Percentiles rank a stretch among this genome's conserved stretches.
phyloP scores from a whole-genome alignment of 805 yeast genomes.

The Candida coquimbonensis region DNA sequence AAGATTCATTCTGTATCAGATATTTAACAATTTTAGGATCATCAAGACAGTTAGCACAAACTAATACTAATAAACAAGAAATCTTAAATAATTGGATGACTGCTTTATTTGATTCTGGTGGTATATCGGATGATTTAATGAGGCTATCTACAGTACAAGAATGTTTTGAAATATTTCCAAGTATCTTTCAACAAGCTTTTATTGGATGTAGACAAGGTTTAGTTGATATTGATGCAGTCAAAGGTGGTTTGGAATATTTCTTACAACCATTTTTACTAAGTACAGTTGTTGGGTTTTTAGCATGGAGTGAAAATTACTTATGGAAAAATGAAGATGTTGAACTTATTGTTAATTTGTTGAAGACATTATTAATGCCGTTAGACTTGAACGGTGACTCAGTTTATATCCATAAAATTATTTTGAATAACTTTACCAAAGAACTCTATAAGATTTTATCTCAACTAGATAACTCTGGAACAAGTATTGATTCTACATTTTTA shows the following conservation, averaged over 20 bases:
- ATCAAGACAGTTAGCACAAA: constrained; percentile 20
- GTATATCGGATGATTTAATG: constrained; percentile 79
- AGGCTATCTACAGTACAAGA: constrained; percentile 60
- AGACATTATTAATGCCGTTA: constrained; percentile 34
- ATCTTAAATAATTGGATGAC: constrained; percentile 65
- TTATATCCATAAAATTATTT: constrained; percentile 35
- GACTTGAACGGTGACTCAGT: constrained; percentile 39
- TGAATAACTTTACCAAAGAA: constrained; percentile 20
- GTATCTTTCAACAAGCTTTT: constrained; percentile 66
- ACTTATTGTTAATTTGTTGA: constrained; percentile 32
- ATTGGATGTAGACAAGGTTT: constrained; percentile 48
- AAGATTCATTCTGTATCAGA: constrained; percentile 26
- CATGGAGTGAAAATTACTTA: constrained; percentile 39
- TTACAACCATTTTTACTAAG: constrained; percentile 69
- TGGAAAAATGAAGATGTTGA: constrained; percentile 26
- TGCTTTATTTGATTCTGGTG: constrained; percentile 76
- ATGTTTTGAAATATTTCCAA: constrained; percentile 61
- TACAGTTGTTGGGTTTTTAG: constrained; percentile 47
- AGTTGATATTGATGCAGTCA: constrained; percentile 52
- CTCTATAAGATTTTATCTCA: constrained; percentile 10
- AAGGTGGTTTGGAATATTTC: constrained; percentile 81
- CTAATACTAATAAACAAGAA: constrained; percentile 22
- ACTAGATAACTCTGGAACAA: constrained; percentile 2
- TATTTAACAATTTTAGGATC: constrained; percentile 24
- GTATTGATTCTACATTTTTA: constrained; percentile 15